Evolutionary conservation across 75 land plant genomes (phyloP).

Genomic region (Pseudotsuga menziesii): DNA sequence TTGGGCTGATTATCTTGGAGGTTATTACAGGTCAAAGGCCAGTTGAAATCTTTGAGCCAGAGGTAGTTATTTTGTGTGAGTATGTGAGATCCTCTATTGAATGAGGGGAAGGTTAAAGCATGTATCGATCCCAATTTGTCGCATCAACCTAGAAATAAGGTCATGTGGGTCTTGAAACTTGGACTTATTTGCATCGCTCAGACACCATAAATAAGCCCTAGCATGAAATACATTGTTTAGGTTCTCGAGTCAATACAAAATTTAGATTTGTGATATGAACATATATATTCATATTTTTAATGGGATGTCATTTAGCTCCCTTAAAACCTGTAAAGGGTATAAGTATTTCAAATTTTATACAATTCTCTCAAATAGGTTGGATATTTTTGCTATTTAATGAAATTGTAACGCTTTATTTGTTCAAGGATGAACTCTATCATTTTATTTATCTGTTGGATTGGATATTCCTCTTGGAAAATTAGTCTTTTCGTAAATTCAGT

Average conservation of each 20-base stretch:
- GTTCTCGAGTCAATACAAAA: conserved; percentile 76
- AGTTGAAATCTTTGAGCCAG: conserved; percentile 53
- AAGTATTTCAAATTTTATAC: too few relatives aligned
- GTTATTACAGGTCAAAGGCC: conserved; percentile 92
- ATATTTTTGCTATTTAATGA: too few relatives aligned
- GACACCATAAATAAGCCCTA: conserved; percentile 75
- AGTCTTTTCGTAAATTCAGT: too few relatives aligned
- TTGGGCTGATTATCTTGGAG: conserved; percentile 90
- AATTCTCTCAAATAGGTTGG: too few relatives aligned
- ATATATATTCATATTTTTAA: too few relatives aligned
- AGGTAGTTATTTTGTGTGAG: conserved; percentile 70
- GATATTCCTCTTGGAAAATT: too few relatives aligned
- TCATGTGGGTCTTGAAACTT: conserved; percentile 86
- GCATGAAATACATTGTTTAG: conserved; percentile 95
- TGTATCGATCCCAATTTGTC: conserved; percentile 73
- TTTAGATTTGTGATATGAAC: conserved; percentile 14
- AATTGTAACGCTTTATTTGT: too few relatives aligned
- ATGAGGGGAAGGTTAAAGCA: conserved; percentile 55
- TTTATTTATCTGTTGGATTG: too few relatives aligned
- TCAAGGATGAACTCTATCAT: too few relatives aligned
- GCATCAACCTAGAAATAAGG: conserved; percentile 61
- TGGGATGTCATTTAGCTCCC: too few relatives aligned
- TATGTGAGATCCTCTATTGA: conserved; percentile 65
- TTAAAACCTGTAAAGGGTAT: too few relatives aligned
- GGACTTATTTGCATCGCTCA: conserved; percentile 87